Conservation (phyloP, 345 rosid species). For the Sisymbrium altissimum region DNA sequence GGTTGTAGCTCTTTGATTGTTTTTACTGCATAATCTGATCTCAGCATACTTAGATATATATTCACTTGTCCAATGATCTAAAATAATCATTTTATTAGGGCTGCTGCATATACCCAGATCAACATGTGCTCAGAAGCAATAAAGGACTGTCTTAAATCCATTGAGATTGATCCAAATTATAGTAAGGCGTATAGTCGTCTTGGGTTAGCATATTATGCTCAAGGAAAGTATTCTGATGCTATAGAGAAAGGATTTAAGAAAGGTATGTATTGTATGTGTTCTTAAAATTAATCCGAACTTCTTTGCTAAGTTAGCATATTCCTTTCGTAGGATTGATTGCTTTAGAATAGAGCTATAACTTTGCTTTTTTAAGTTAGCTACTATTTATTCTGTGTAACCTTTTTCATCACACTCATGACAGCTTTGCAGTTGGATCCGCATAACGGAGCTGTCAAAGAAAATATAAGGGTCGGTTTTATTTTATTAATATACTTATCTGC, state of each 20-base stretch:
- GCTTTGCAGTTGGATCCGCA: slow-evolving; percentile 79
- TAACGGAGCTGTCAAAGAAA: slow-evolving; percentile 70
- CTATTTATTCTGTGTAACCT: slow-evolving; percentile 8
- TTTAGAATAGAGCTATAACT: neutral
- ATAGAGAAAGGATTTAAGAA: slow-evolving; percentile 81
- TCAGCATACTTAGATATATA: neutral
- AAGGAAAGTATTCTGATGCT: slow-evolving; percentile 68
- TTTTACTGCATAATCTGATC: slow-evolving; percentile 2
- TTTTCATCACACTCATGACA: slow-evolving; percentile 35
- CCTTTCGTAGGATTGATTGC: neutral
- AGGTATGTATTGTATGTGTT: slow-evolving; percentile 44
- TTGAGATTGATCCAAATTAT: slow-evolving; percentile 72
- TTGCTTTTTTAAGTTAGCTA: slow-evolving; percentile 9
- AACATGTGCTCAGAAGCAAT: slow-evolving; percentile 63
- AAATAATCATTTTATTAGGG: slow-evolving; percentile 45
- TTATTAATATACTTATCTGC: neutral
- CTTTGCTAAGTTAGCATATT: slow-evolving; percentile 3
- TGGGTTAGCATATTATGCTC: slow-evolving; percentile 78
- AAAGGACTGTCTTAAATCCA: slow-evolving; percentile 70
- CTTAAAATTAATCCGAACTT: neutral
- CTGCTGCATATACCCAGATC: slow-evolving; percentile 82
- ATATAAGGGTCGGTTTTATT: slow-evolving; percentile 53
- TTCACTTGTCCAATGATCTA: neutral
- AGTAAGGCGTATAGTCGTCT: slow-evolving; percentile 92
- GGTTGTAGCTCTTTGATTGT: slow-evolving; percentile 1